These are phyloP conservation scores for Serpula lacrymans DNA, from an alignment of 768 basidiomycete genomes.

Conservation along the genomic window DNA sequence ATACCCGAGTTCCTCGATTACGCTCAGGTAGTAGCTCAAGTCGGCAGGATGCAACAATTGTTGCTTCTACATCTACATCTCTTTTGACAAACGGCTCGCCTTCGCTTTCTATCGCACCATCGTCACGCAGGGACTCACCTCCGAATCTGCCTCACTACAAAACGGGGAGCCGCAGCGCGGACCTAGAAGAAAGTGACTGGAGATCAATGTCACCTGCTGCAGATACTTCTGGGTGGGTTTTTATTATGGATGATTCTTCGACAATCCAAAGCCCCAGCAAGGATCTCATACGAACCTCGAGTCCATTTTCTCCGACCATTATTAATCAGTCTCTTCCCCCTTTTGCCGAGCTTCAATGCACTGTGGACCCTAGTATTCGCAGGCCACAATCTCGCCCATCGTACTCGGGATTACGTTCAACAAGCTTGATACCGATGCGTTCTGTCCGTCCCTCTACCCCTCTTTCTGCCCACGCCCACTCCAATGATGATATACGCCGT, in stretches of 20 bases:
- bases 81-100: slow-evolving; percentile 31
- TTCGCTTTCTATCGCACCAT: slow-evolving; percentile 15
- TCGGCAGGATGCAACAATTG: slow-evolving; percentile 38
- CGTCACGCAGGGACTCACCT: slow-evolving; percentile 15
- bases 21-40: slow-evolving; percentile 77
- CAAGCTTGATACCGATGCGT: no score
- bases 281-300: slow-evolving; percentile 57
- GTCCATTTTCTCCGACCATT: slow-evolving; percentile 52
- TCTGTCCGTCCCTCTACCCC: no score
- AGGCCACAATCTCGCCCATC: slow-evolving; percentile 77
- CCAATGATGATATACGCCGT: no score
- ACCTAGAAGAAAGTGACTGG: slow-evolving; percentile 40
- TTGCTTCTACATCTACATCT: slow-evolving; percentile 33
- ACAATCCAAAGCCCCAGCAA: slow-evolving; percentile 67
- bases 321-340: slow-evolving; percentile 47
- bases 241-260: slow-evolving; percentile 86
- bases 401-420: no score
- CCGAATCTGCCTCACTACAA: slow-evolving; percentile 24
- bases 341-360: slow-evolving; percentile 41
- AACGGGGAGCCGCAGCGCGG: no score
- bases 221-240: slow-evolving; percentile 79
- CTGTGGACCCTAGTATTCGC: slow-evolving; percentile 43
- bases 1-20: slow-evolving; percentile 79
- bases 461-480: no score
- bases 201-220: slow-evolving; percentile 40